phyloP scores from a whole-genome alignment of 371 early-diverging fungal species.

The Mortierella sp. region DNA sequence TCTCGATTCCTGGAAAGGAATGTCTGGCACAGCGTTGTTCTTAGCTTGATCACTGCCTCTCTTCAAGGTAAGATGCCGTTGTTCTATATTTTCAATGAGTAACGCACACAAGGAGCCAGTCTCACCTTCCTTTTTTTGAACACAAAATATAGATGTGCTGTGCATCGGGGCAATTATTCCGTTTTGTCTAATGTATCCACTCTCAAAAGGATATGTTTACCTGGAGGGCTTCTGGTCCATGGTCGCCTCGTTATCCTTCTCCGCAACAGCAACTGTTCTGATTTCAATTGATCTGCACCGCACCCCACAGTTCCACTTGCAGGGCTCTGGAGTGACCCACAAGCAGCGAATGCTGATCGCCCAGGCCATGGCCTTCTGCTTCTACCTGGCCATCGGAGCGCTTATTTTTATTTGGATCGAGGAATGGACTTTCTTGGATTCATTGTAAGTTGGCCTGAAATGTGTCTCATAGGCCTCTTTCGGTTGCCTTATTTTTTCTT shows the following conservation, averaged over 20 bases:
- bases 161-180: constrained; percentile 29
- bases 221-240: constrained; percentile 52
- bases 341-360: constrained; percentile 50
- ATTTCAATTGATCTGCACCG: constrained; percentile 42
- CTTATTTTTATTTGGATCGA: constrained; percentile 43
- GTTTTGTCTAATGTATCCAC: constrained; percentile 40
- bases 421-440: constrained; percentile 30
- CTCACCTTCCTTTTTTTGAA: not conserved
- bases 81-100: not conserved
- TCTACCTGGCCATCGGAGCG: constrained; percentile 48
- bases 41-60: constrained; percentile 32
- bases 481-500: not conserved
- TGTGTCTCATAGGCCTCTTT: not conserved
- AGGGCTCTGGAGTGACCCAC: constrained; percentile 51
- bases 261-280: constrained; percentile 32
- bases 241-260: constrained; percentile 41
- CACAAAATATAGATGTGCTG: constrained; percentile 23
- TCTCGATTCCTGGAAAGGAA: constrained; percentile 41
- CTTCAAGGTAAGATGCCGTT: constrained; percentile 19
- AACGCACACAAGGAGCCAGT: not conserved
- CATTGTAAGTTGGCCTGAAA: constrained; percentile 29
- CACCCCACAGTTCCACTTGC: constrained; percentile 37
- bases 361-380: constrained; percentile 48
- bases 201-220: constrained; percentile 25
- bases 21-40: constrained; percentile 28